Conservation (phyloP, 371 early-diverging fungal species). For the Apophysomyces variabilis region DNA sequence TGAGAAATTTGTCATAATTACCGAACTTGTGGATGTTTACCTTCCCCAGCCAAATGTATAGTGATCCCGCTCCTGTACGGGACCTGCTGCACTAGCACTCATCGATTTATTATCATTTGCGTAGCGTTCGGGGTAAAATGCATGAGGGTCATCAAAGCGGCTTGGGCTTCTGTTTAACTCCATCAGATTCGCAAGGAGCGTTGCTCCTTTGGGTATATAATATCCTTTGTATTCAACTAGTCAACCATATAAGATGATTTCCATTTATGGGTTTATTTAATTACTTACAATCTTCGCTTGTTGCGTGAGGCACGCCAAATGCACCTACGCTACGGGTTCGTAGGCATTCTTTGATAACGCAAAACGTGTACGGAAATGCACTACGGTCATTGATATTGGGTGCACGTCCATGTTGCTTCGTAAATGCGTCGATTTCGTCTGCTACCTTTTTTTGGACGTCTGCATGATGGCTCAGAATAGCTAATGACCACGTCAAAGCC, state of each 20-base stretch:
- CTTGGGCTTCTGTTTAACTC: conserved; percentile 15
- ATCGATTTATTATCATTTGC: conserved; percentile 17
- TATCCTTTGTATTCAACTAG: conserved; percentile 21
- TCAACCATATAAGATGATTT: neutral
- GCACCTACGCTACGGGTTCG: conserved; percentile 31
- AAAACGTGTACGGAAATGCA: conserved; percentile 21
- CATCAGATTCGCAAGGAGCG: conserved; percentile 12
- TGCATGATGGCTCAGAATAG: conserved; percentile 14
- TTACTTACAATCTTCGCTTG: conserved; percentile 34
- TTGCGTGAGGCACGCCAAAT: conserved; percentile 32
- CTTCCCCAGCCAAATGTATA: conserved; percentile 24
- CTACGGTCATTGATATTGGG: conserved; percentile 22
- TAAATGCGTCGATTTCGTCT: conserved; percentile 16
- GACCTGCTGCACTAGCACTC: conserved; percentile 22
- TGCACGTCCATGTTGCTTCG: conserved; percentile 19
- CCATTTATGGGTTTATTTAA: neutral
- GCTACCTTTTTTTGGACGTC: conserved; percentile 19
- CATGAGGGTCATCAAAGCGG: conserved; percentile 16
- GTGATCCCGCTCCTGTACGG: conserved; percentile 20
- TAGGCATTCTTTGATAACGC: conserved; percentile 34
- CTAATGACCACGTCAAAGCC: conserved; percentile 19
- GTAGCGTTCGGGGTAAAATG: conserved; percentile 26
- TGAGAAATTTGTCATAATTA: neutral
- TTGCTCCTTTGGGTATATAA: conserved; percentile 18
- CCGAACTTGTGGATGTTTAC: neutral